A percentile compares a stretch with the other conserved stretches of the same genome.
phyloP scores from a whole-genome alignment of 2,329 filamentous ascomycete species.

The Pseudogymnoascus sp. region DNA sequence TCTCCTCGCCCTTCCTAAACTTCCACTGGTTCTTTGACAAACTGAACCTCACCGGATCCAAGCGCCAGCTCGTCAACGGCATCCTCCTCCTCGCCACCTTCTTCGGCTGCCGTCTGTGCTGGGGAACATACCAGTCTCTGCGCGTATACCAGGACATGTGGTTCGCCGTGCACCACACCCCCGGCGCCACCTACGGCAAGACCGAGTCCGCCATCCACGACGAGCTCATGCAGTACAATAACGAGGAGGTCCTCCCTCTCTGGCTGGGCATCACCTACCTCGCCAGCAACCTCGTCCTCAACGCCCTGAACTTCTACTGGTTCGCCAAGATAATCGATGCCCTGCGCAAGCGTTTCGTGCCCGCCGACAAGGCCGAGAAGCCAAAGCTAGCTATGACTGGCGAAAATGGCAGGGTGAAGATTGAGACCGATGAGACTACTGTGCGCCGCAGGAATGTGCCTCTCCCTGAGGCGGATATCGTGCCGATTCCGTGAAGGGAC shows the following conservation, averaged over 20 bases:
- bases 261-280: constrained; percentile 66
- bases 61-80: constrained; percentile 69
- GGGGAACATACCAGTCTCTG: constrained; percentile 65
- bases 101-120: constrained; percentile 68
- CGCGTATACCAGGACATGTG: constrained; percentile 65
- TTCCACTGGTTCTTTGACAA: constrained; percentile 93
- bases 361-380: constrained; percentile 32
- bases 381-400: constrained; percentile 19
- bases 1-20: constrained; percentile 78
- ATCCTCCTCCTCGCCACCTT: constrained; percentile 64
- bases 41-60: constrained; percentile 67
- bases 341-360: constrained; percentile 65
- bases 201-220: constrained; percentile 23
- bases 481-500: not conserved
- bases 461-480: not conserved
- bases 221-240: constrained; percentile 44
- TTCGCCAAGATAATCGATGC: constrained; percentile 80
- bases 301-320: constrained; percentile 75
- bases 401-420: constrained; percentile 22
- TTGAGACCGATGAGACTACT: constrained; percentile 26
- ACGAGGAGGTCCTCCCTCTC: constrained; percentile 48
- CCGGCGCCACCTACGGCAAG: constrained; percentile 23
- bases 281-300: constrained; percentile 62
- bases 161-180: constrained; percentile 42
- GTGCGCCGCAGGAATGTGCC: constrained; percentile 24